Percentiles rank a stretch among this genome's conserved stretches.
Evolutionary conservation across 257 asterid species (phyloP).

Genomic region (Fraxinus cuspidata): DNA sequence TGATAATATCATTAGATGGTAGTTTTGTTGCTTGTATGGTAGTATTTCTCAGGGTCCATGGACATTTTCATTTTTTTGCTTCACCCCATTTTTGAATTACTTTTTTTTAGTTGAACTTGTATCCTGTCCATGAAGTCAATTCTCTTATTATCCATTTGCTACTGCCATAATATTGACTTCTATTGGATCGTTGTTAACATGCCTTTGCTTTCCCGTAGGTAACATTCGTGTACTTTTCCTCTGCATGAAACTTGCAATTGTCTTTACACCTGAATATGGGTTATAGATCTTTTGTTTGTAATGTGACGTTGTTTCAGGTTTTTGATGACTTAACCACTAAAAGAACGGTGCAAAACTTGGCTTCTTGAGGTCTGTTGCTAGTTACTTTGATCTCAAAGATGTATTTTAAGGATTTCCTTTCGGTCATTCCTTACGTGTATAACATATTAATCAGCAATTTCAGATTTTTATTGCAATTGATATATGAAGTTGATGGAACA

Average conservation of each 20-base stretch:
- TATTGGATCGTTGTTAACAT: constrained; percentile 14
- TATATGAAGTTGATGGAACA: constrained; percentile 39
- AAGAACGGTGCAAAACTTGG: constrained; percentile 65
- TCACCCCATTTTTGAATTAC: constrained; percentile 15
- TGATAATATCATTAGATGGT: constrained; percentile 20
- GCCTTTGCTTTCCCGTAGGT: neutral
- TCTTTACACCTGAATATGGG: neutral
- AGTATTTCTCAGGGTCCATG: constrained; percentile 9
- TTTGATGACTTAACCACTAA: constrained; percentile 59
- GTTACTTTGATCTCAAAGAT: constrained; percentile 13
- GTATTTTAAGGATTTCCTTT: constrained; percentile 13
- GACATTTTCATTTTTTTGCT: constrained; percentile 10
- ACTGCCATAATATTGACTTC: constrained; percentile 8
- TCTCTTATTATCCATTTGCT: constrained; percentile 4
- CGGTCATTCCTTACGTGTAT: neutral
- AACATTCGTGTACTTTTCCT: no score
- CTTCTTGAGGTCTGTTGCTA: constrained; percentile 61
- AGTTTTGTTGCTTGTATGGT: no score
- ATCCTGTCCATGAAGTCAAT: neutral
- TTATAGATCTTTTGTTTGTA: constrained; percentile 11
- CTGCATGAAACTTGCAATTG: neutral
- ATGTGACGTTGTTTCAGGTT: constrained; percentile 49
- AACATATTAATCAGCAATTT: neutral
- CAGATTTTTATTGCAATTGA: constrained; percentile 26
- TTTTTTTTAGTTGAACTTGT: constrained; percentile 7